Conservation (phyloP, 2,329 filamentous ascomycete genomes). For the Fusarium veterinarium region DNA sequence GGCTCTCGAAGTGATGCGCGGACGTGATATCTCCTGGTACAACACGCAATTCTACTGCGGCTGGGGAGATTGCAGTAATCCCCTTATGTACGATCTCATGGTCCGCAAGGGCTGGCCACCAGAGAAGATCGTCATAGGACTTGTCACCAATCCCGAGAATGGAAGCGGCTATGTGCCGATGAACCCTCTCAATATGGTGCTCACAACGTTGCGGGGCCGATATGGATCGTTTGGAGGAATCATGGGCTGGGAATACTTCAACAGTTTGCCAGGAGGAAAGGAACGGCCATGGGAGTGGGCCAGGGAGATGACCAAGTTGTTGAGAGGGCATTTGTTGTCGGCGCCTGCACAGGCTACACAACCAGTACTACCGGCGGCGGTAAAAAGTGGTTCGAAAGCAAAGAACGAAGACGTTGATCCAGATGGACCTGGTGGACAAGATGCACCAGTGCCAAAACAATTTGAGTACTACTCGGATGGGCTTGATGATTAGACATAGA, state of each 20-base stretch:
- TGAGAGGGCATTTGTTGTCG: conserved; percentile 46
- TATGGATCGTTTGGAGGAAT: conserved; percentile 84
- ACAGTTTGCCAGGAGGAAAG: conserved; percentile 74
- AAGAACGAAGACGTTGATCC: conserved; percentile 39
- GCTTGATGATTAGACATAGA: conserved; percentile 30
- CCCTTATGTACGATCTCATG: conserved; percentile 62
- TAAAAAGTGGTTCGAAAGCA: neutral
- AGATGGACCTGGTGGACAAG: conserved; percentile 43
- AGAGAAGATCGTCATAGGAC: conserved; percentile 79
- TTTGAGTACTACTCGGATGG: conserved; percentile 53
- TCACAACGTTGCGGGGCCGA: conserved; percentile 55
- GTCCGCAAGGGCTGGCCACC: conserved; percentile 76
- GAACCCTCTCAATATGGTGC: conserved; percentile 58
- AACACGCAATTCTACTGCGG: conserved; percentile 95
- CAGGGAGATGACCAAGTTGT: conserved; percentile 67
- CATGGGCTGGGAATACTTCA: conserved; percentile 97
- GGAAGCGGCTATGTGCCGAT: conserved; percentile 66
- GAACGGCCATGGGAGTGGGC: conserved; percentile 83
- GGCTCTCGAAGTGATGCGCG: conserved; percentile 75
- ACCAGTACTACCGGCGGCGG: neutral
- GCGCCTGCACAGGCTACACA: neutral
- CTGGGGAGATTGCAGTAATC: conserved; percentile 71
- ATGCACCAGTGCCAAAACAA: conserved; percentile 43
- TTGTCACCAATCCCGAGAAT: conserved; percentile 82
- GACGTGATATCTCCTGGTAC: conserved; percentile 81